Evolutionary conservation across 306 rosid species (phyloP).

Genomic region (Oxytropis ochrocephala): DNA sequence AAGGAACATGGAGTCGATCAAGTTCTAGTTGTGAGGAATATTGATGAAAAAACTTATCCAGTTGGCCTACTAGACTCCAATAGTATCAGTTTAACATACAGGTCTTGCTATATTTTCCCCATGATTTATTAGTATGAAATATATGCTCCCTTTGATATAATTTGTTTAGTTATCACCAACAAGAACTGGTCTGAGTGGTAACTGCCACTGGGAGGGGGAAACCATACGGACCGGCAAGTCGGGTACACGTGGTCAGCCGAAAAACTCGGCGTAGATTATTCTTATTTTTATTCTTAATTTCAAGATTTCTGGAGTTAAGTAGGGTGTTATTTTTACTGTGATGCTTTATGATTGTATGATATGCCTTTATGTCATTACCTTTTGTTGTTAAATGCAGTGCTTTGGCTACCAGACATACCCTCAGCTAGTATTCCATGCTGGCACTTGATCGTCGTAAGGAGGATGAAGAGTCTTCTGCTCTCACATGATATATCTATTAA

Average conservation of each 20-base stretch:
- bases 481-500: background rate
- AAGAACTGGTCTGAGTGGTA: background rate
- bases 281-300: background rate
- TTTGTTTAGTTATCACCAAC: background rate
- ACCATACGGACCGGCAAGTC: background rate
- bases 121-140: background rate
- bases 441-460: background rate
- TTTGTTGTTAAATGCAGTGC: conserved; percentile 47
- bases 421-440: conserved; percentile 20
- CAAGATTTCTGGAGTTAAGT: background rate
- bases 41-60: conserved; percentile 41
- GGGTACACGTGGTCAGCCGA: too few species aligned
- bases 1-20: conserved; percentile 50
- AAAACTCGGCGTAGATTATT: too few species aligned
- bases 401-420: conserved; percentile 50
- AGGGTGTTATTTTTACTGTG: too few species aligned
- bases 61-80: conserved; percentile 77
- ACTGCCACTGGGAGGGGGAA: background rate
- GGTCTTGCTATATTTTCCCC: conserved; percentile 38
- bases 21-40: conserved; percentile 60
- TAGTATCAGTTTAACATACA: conserved; percentile 74
- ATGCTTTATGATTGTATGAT: too few species aligned
- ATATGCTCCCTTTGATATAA: background rate
- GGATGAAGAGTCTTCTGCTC: conserved; percentile 9
- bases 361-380: background rate